These are phyloP conservation scores for Chrysoporthe deuterocubensis DNA, from an alignment of 2,329 filamentous ascomycete genomes.

Conservation along the genomic window DNA sequence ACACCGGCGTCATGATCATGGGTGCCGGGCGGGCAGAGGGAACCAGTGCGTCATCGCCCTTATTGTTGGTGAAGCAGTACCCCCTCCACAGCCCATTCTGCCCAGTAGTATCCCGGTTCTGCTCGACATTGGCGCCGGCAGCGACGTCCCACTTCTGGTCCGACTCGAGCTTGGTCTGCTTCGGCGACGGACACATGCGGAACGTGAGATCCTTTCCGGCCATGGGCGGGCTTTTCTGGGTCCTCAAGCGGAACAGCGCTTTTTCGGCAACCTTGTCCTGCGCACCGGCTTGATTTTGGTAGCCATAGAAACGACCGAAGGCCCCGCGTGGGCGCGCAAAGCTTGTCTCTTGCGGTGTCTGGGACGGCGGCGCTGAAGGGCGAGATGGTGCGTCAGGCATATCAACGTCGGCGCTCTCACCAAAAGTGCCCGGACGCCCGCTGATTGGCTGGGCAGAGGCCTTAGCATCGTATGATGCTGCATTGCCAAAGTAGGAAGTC, in stretches of 20 bases:
- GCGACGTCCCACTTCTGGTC: slow-evolving; percentile 65
- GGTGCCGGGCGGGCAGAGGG: slow-evolving; percentile 48
- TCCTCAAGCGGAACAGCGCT: slow-evolving; percentile 54
- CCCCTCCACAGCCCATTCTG: slow-evolving; percentile 77
- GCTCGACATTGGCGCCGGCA: slow-evolving; percentile 50
- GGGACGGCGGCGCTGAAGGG: slow-evolving; percentile 31
- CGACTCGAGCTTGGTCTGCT: slow-evolving; percentile 81
- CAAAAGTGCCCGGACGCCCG: slow-evolving; percentile 5
- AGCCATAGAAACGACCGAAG: slow-evolving; percentile 39
- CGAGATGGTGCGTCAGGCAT: slow-evolving; percentile 34
- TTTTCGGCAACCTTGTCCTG: slow-evolving; percentile 53
- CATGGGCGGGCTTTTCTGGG: slow-evolving; percentile 74
- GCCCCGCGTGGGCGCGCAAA: slow-evolving; percentile 43
- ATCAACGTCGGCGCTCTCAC: slow-evolving; percentile 35
- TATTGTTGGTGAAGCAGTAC: slow-evolving; percentile 58
- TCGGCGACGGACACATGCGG: slow-evolving; percentile 80
- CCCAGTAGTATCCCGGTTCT: slow-evolving; percentile 59
- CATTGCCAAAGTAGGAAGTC: slow-evolving; percentile 21
- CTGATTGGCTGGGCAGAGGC: slow-evolving; percentile 32
- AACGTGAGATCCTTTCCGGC: slow-evolving; percentile 81
- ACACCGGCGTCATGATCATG: slow-evolving; percentile 56
- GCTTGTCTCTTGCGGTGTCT: slow-evolving; percentile 46
- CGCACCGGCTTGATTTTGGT: slow-evolving; percentile 37
- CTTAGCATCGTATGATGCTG: slow-evolving; percentile 23
- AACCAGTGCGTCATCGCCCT: slow-evolving; percentile 43